Percentiles rank a stretch among this genome's conserved stretches.
Conservation (phyloP, 495 filamentous ascomycete genomes). For the Articulospora tetracladia region DNA sequence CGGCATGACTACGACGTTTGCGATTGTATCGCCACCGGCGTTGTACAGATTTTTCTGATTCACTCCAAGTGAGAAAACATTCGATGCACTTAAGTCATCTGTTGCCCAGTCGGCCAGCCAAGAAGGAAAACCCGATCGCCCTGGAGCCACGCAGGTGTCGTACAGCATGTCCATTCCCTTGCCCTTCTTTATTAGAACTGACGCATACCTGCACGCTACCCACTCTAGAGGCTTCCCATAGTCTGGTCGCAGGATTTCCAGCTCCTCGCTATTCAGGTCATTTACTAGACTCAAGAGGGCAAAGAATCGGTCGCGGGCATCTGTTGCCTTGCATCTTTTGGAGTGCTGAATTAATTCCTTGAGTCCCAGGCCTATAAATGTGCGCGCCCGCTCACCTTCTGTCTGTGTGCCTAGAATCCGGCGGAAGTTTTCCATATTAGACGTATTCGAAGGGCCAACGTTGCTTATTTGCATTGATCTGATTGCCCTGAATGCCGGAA, state of each 20-base stretch:
- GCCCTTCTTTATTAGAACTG: background rate
- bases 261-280: background rate
- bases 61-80: background rate
- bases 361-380: background rate
- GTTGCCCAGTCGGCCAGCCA: background rate
- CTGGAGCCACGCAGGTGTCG: background rate
- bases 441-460: too few species aligned
- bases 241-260: background rate
- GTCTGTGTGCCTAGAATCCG: background rate
- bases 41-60: background rate
- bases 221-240: background rate
- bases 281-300: background rate
- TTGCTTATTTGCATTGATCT: too few species aligned
- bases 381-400: background rate
- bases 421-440: background rate
- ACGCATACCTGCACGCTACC: conserved; percentile 2
- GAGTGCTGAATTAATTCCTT: background rate
- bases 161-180: background rate
- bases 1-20: background rate
- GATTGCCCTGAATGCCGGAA: too few species aligned
- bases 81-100: background rate
- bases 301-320: conserved; percentile 8
- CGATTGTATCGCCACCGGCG: background rate
- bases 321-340: background rate
- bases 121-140: background rate